Conservation (phyloP, 2,329 filamentous ascomycete species). For the Cercospora sojina region DNA sequence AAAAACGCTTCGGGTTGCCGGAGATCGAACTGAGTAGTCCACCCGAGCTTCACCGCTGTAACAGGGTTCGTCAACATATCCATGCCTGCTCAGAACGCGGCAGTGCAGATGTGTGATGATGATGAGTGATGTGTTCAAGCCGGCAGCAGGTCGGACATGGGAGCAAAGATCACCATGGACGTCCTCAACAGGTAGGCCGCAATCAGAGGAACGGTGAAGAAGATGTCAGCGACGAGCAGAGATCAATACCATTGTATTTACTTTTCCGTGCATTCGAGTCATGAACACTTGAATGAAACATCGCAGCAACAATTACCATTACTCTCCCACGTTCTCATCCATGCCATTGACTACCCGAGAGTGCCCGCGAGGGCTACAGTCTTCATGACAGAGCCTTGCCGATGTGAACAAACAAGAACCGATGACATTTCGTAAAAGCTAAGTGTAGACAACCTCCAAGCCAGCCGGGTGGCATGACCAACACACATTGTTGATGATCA, state of each 20-base stretch:
- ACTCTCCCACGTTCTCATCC: conserved; percentile 19
- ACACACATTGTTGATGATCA: conserved; percentile 34
- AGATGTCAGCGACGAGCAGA: conserved; percentile 18
- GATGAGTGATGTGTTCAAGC: background rate
- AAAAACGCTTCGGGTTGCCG: background rate
- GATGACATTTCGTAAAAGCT: conserved; percentile 22
- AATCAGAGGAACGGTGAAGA: background rate
- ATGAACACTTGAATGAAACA: conserved; percentile 23
- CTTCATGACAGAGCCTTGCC: conserved; percentile 21
- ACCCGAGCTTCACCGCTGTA: background rate
- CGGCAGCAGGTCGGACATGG: background rate
- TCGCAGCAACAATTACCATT: conserved; percentile 33
- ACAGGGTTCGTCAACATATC: background rate
- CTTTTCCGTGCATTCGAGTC: conserved; percentile 25
- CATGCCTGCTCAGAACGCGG: background rate
- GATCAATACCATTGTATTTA: conserved; percentile 25
- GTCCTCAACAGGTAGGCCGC: background rate
- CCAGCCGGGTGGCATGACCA: conserved; percentile 31
- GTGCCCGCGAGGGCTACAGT: conserved; percentile 33
- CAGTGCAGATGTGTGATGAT: background rate
- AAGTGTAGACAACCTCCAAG: conserved; percentile 28
- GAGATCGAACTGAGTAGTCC: background rate
- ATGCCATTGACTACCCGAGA: conserved; percentile 15
- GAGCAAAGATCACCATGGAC: background rate
- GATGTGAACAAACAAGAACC: conserved; percentile 14